Base-by-base conservation (phyloP, 768 basidiomycete species). In the Leucocoprinus leucothites region DNA sequence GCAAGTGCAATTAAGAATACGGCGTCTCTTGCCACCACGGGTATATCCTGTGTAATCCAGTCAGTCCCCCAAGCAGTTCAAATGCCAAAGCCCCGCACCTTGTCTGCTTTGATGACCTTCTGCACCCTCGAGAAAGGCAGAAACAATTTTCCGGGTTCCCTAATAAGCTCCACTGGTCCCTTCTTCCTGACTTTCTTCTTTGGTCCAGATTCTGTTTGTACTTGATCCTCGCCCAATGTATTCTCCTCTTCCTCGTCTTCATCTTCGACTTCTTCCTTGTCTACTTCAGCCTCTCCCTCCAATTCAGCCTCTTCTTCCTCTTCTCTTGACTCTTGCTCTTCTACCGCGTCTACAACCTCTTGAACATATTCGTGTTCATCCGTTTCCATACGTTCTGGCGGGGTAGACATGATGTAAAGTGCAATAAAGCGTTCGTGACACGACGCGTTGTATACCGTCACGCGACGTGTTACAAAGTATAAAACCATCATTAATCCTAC, bases 71-170 rank as follows among this genome's bases (percentile, higher is more conserved):
- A 48, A 18, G 36, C 24, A 5, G 47, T 22, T 34, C n/a, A 8
- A 16, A 19, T 13, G 24, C 19, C 25, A 28, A 43, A 24, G 13
- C 16, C 52, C 67, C 71, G 55, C 52, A 82, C 93, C 76, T 87
- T 87, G 70, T 95, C 93, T 5, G 87, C 91, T 64, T 91, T 94
- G 60, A 93, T 77, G 46, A 94, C 91, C 71, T 78, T 85, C 67
- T 92, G 91, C 38, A 95, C 87, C 57, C 89, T 80, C 1, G 87
- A 74, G 50, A 89, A 77, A 0, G 93, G 93, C 44, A 94, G 71
- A 19, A 88, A 58, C 1, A 91, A 85, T 62, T 85, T 92, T 31
- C 93, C 92, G 28, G 66, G 66, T 55, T 71, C 72, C 36, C 74
- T 63, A 22, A 66, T 44, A 9, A 52, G 57, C 14, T 63, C 59